Conservation (phyloP, 108 stramenopile genomes). For the Mediolabrus comicus region DNA sequence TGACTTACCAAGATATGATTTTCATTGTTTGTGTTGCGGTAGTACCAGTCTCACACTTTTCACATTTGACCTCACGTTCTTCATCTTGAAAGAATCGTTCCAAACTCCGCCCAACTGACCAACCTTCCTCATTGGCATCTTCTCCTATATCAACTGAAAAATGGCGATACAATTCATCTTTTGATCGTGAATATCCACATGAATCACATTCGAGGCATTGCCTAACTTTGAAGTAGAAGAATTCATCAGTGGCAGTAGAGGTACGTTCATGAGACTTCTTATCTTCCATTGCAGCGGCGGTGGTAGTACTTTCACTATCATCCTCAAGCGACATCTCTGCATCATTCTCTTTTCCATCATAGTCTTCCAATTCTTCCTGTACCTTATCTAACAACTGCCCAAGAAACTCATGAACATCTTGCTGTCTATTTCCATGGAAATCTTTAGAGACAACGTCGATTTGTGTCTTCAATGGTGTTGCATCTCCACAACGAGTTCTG, state of each 20-base stretch:
- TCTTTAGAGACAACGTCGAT: conserved; percentile 61
- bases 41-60: conserved; percentile 70
- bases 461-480: conserved; percentile 50
- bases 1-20: conserved; percentile 47
- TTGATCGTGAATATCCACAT: conserved; percentile 73
- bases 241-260: conserved; percentile 50
- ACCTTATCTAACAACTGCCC: conserved; percentile 62
- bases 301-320: neutral
- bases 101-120: conserved; percentile 58
- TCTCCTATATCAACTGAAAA: conserved; percentile 65
- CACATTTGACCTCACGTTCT: conserved; percentile 80
- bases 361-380: conserved; percentile 63
- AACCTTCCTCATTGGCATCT: conserved; percentile 26
- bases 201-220: conserved; percentile 70
- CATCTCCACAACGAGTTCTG: conserved; percentile 29
- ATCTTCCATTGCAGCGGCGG: no score
- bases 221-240: conserved; percentile 66
- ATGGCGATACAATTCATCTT: conserved; percentile 78
- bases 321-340: no score
- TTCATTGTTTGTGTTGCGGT: conserved; percentile 67
- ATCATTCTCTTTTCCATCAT: neutral
- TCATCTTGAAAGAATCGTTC: conserved; percentile 71
- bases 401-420: conserved; percentile 85
- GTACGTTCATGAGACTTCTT: no score
- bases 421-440: conserved; percentile 68